These are phyloP conservation scores for Debaryomyces sp. DNA, from an alignment of 1,139 yeast genomes.

Conservation along the genomic window DNA sequence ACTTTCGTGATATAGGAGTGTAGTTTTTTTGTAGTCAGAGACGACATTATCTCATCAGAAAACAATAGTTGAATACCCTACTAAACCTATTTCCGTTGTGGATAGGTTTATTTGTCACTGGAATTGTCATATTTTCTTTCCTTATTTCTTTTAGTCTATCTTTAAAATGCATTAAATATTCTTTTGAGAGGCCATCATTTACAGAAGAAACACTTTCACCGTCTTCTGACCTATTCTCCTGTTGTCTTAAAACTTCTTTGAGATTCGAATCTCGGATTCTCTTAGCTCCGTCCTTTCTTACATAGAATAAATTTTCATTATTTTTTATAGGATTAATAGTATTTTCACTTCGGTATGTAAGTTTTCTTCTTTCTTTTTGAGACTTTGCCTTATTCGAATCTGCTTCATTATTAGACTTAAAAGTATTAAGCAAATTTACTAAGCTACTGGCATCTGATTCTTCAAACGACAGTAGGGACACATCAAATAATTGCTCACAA, in stretches of 20 bases:
- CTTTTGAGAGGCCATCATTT: not conserved
- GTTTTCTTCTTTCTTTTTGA: not conserved
- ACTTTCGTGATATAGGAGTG: not conserved
- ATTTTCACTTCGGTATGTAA: not conserved
- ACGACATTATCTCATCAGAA: not conserved
- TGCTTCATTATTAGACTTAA: not conserved
- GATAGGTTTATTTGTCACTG: not conserved
- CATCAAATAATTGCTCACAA: not conserved
- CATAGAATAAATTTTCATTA: not conserved
- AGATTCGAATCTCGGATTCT: not conserved
- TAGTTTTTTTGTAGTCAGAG: not conserved
- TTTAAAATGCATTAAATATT: not conserved
- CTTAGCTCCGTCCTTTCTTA: not conserved
- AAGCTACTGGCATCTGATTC: constrained; percentile 4
- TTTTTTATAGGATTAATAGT: not conserved
- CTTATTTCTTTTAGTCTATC: constrained; percentile 3
- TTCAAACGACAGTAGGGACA: not conserved
- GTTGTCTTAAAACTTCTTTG: not conserved
- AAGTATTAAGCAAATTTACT: not conserved
- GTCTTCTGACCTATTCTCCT: not conserved
- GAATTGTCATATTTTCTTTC: not conserved
- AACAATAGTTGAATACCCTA: constrained; percentile 5
- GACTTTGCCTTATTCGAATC: not conserved
- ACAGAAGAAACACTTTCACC: not conserved
- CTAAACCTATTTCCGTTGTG: constrained; percentile 3